phyloP scores from a whole-genome alignment of 768 basidiomycete genomes.

The Termitomyces sp. region DNA sequence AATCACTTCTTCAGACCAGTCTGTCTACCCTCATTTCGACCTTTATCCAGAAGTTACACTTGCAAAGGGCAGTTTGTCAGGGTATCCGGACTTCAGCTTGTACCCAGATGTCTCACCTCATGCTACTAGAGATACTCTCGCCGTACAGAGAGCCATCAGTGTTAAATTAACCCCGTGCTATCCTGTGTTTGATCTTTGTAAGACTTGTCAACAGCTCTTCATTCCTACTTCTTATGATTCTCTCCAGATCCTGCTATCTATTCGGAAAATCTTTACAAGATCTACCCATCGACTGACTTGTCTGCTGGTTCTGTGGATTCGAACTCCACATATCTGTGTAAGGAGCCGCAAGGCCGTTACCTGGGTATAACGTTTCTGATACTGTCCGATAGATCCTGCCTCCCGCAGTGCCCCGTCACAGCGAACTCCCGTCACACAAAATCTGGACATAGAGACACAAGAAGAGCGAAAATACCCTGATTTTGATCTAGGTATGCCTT shows the following conservation, averaged over 20 bases:
- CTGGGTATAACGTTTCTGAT: neutral
- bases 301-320: neutral
- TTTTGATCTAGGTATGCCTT: slow-evolving; percentile 32
- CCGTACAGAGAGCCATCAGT: neutral
- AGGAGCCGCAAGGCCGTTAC: neutral
- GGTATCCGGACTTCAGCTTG: neutral
- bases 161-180: slow-evolving; percentile 18
- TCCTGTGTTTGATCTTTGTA: slow-evolving; percentile 34
- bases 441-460: neutral
- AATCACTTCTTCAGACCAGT: slow-evolving; percentile 26
- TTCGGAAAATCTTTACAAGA: slow-evolving; percentile 34
- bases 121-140: neutral
- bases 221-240: neutral
- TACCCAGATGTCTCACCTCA: neutral
- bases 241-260: slow-evolving; percentile 27
- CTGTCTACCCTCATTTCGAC: slow-evolving; percentile 35
- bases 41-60: slow-evolving; percentile 3
- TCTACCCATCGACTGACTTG: slow-evolving; percentile 30
- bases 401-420: neutral
- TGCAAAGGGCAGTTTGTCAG: neutral
- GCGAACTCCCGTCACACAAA: neutral
- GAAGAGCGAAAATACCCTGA: slow-evolving; percentile 15
- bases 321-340: slow-evolving; percentile 17
- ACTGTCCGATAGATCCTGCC: slow-evolving; percentile 14
- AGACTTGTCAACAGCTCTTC: slow-evolving; percentile 5